Evolutionary conservation across 2,329 filamentous ascomycete species (phyloP), one percentile per base, ranked within the genome.

Genomic region (Thielaviopsis ethacetica): DNA sequence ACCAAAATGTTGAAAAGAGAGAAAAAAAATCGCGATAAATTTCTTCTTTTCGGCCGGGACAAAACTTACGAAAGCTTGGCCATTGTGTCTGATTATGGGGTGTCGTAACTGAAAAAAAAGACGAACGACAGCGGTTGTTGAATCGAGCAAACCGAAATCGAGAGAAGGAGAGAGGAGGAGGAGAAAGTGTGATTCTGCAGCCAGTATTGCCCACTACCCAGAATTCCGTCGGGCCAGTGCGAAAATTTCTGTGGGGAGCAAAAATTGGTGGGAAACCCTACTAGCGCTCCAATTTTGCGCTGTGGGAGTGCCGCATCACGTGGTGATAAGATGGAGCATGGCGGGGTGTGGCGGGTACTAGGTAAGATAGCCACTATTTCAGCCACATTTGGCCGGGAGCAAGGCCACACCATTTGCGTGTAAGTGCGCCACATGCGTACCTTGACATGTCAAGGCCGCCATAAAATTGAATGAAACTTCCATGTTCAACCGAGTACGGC

Each of bases 21-120:
- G 24, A 53, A 6, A 61, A 57, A 52, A 38, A 53, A 6, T n/a
- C n/a, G 58, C 54, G 34, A 54, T 44, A 53, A 53, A 34, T 34
- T 34, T 5, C 9, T 13, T 50, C 44, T 38, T 19, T 19, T 21
- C 56, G 57, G 52, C 27, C 54, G 41, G 52, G 44, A 54, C 57
- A 52, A 61, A 54, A 81, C 79, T 75, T 76, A 82, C 79, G 78
- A 81, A 66, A 77, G 69, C 74, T 82, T 82, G 73, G 79, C 79
- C 79, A 82, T 82, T 79, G 72, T 75, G 71, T 74, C 71, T 72
- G 73, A 71, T 71, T 72, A 68, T 70, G 60, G 38, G n/a, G 55
- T 60, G 63, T 62, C 59, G 58, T 60, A 56, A 58, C 58, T 54
- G 58, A 58, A 62, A 62, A 56, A 13, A 61, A 50, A 61, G 56